Percentiles rank a stretch among this genome's conserved stretches.
Conservation (phyloP, 108 stramenopile genomes). For the Nitzschia palea region DNA sequence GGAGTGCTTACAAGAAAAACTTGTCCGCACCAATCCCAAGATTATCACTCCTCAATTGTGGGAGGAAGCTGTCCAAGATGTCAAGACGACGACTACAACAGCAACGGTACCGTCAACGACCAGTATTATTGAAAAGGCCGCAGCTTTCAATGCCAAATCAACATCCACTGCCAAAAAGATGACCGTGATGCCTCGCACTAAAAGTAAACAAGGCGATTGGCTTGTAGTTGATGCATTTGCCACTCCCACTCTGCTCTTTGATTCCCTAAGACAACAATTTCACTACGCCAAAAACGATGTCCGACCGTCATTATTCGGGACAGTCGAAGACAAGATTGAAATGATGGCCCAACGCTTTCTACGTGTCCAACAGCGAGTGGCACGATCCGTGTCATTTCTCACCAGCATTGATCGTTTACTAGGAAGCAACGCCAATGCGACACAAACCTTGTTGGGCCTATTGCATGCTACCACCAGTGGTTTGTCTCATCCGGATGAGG, state of each 20-base stretch:
- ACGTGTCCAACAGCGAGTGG: slow-evolving; percentile 74
- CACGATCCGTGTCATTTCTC: slow-evolving; percentile 66
- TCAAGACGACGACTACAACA: background rate
- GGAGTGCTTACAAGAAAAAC: background rate
- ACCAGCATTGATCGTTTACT: slow-evolving; percentile 36
- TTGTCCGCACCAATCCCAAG: slow-evolving; percentile 7
- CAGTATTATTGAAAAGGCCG: background rate
- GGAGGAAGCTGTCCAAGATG: slow-evolving; percentile 45
- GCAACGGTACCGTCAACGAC: background rate
- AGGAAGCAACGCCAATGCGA: slow-evolving; percentile 1
- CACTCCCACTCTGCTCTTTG: slow-evolving; percentile 43
- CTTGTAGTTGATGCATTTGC: slow-evolving; percentile 44
- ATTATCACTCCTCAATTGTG: slow-evolving; percentile 45
- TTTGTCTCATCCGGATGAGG: background rate
- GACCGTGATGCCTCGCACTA: too few relatives aligned
- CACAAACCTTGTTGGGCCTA: slow-evolving; percentile 36
- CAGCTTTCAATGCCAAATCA: background rate
- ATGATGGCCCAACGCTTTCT: slow-evolving; percentile 78
- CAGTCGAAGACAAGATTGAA: slow-evolving; percentile 42
- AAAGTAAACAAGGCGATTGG: background rate
- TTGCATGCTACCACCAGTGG: slow-evolving; percentile 25
- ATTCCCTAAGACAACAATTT: slow-evolving; percentile 48
- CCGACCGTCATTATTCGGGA: slow-evolving; percentile 37
- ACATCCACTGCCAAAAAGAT: background rate
- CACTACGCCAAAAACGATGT: slow-evolving; percentile 9